Base-by-base conservation (phyloP, 148 eudicot species). In the Linanthus parryae region DNA sequence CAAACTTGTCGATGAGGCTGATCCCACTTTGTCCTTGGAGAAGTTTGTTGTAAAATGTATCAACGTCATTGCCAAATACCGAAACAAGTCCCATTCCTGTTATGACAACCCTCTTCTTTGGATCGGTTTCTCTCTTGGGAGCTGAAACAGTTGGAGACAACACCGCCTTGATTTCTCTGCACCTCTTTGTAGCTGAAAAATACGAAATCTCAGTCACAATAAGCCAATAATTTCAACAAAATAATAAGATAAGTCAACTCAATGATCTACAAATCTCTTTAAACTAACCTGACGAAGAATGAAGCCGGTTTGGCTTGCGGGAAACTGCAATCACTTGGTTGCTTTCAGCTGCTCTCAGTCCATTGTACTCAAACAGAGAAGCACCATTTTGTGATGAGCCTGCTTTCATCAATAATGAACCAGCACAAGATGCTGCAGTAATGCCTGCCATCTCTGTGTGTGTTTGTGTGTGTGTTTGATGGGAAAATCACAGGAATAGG, bases 1-100 rank as follows among this genome's bases (percentile, higher is more conserved):
- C 80, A 17, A 74, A 69, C 8, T 59, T 27, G 57, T 67, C 72
- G 2, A 72, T 66, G 7, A 40, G 46, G 26, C 59, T 42, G 44
- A 72, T 58, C 4, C 77, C 77, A 50, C 74, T 69, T 17, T 43
- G 26, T 29, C 69, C 69, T 19, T 52, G 68, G 7, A 69, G 56
- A 44, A 69, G 68, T 25, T 50, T 69, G 24, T 63, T 38, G 34
- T 69, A 69, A 39, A 51, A 69, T 19, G 50, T 52, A 34, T 69
- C 60, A 14, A 69, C 52, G 12, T 69, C 68, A 42, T 52, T 61
- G 21, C 74, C 74, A 46, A 69, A 69, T 35, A 69, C 74, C 1
- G 68, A 63, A 45, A 69, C 74, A 24, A 69, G 38, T 2, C 54
- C 54, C 54, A 49, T 49, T 29, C 54, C 54, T 17, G 54, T 49